phyloP scores from a whole-genome alignment of 192 early-diverging fungal genomes.

The Mortierella antarctica region DNA sequence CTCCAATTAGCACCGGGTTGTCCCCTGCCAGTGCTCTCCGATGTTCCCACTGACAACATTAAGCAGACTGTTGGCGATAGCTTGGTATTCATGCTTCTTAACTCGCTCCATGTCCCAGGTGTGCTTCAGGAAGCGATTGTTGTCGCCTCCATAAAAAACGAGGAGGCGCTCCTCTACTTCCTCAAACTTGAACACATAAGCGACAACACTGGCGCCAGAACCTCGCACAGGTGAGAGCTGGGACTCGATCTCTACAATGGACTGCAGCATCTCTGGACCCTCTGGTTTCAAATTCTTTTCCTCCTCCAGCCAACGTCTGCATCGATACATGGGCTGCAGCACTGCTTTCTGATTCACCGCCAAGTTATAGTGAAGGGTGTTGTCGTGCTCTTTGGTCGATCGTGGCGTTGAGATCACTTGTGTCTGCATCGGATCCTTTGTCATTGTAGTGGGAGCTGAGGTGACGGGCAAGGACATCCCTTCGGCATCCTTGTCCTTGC shows the following conservation, averaged over 20 bases:
- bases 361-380: too few species aligned
- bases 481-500: constrained; percentile 6
- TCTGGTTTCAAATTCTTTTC: constrained; percentile 9
- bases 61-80: constrained; percentile 13
- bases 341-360: too few species aligned
- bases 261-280: background rate
- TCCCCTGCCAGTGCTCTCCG: background rate
- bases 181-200: constrained; percentile 3
- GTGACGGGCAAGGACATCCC: too few species aligned
- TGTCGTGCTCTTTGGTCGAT: too few species aligned
- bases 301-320: constrained; percentile 13
- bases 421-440: too few species aligned
- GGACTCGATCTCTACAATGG: constrained; percentile 12
- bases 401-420: too few species aligned
- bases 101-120: constrained; percentile 4
- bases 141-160: constrained; percentile 8
- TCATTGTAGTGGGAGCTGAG: too few species aligned
- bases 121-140: constrained; percentile 12
- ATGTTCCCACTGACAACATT: constrained; percentile 13
- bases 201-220: background rate
- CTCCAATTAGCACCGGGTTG: background rate
- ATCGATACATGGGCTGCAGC: constrained; percentile 9
- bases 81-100: constrained; percentile 17
- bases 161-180: background rate
- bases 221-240: constrained; percentile 24